Evolutionary conservation across 2,329 filamentous ascomycete genomes (phyloP).

Genomic region (Didymella segeticola): DNA sequence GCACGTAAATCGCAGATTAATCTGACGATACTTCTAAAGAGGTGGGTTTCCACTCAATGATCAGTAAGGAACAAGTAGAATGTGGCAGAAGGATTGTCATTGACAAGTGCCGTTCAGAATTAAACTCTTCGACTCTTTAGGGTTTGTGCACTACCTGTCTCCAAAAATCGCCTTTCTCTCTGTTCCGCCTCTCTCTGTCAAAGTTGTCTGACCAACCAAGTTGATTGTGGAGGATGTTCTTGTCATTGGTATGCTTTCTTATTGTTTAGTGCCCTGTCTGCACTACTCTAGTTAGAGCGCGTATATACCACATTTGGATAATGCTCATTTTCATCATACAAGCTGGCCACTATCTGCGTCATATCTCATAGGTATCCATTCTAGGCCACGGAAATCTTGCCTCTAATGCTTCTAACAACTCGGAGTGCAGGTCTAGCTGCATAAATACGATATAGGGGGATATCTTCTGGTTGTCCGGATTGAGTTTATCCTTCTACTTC

Average conservation of each 20-base stretch:
- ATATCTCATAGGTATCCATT: neutral
- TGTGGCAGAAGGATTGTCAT: too few relatives aligned
- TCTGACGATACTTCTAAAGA: too few relatives aligned
- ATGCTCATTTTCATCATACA: neutral
- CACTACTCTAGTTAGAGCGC: neutral
- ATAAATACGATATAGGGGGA: neutral
- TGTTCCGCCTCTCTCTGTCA: neutral
- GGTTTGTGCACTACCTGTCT: neutral
- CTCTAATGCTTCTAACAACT: neutral
- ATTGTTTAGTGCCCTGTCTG: neutral
- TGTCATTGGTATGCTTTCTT: neutral
- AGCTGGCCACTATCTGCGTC: neutral
- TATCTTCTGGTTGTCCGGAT: neutral
- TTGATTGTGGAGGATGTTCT: neutral
- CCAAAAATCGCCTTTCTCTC: neutral
- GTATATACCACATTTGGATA: neutral
- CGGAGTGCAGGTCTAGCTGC: neutral
- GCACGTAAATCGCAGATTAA: too few relatives aligned
- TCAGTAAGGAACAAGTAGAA: too few relatives aligned
- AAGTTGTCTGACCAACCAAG: slow-evolving; percentile 4
- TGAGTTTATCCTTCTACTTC: neutral
- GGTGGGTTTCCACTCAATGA: too few relatives aligned
- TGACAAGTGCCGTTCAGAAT: too few relatives aligned
- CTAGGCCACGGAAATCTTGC: neutral
- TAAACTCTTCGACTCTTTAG: neutral